These are phyloP conservation scores for Rosa lucieae DNA, from an alignment of 306 rosid species.

Conservation along the genomic window DNA sequence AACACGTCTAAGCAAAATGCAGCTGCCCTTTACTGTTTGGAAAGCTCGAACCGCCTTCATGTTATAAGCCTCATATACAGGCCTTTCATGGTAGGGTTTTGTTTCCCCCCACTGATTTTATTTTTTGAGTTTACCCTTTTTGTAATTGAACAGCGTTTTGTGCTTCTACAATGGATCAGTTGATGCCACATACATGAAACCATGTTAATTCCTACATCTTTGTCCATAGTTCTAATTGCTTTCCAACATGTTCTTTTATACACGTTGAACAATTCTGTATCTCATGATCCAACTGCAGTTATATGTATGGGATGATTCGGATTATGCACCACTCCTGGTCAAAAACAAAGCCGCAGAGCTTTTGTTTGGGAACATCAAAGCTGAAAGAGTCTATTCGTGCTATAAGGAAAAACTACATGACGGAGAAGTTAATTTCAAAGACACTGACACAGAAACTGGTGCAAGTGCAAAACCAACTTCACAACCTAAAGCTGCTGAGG, in stretches of 20 bases:
- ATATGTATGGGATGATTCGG: slow-evolving; percentile 76
- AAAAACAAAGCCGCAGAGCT: slow-evolving; percentile 73
- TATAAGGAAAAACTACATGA: slow-evolving; percentile 36
- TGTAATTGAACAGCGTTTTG: background rate
- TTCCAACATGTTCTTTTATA: background rate
- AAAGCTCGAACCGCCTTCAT: slow-evolving; percentile 65
- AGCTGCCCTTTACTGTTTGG: slow-evolving; percentile 51
- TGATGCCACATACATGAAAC: background rate
- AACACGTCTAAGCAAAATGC: slow-evolving; percentile 34
- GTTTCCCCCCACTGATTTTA: slow-evolving; percentile 14
- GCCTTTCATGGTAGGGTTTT: slow-evolving; percentile 70
- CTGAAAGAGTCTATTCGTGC: slow-evolving; percentile 53
- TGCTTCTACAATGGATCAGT: background rate
- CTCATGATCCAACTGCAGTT: slow-evolving; percentile 45
- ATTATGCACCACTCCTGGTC: slow-evolving; percentile 60
- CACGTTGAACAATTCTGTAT: slow-evolving; percentile 8
- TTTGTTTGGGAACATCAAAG: slow-evolving; percentile 80
- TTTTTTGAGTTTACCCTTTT: background rate
- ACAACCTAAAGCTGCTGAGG: slow-evolving; percentile 21
- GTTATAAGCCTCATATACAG: slow-evolving; percentile 59
- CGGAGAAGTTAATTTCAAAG: slow-evolving; percentile 15
- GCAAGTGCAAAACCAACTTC: background rate
- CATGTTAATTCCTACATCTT: background rate
- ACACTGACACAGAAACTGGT: slow-evolving; percentile 18
- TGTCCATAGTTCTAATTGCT: background rate